Conservation (phyloP, 179 eudicot species). For the Beta macrorhiza region DNA sequence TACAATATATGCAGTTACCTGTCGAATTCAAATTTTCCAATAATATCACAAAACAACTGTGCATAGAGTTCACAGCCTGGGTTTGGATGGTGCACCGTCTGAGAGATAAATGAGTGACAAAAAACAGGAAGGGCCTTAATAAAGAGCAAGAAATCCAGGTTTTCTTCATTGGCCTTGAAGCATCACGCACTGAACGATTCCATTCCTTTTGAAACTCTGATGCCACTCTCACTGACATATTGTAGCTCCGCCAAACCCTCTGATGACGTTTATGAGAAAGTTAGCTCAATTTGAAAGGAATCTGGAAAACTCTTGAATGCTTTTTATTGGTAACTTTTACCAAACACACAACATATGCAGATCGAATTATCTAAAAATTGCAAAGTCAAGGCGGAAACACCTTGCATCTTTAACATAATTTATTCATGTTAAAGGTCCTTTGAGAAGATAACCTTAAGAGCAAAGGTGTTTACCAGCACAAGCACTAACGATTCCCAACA, state of each 20-base stretch:
- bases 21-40: slow-evolving; percentile 62
- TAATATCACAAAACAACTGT: slow-evolving; percentile 57
- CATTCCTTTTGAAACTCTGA: slow-evolving; percentile 64
- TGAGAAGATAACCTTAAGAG: too few species aligned
- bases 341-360: neutral
- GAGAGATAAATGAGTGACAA: slow-evolving; percentile 45
- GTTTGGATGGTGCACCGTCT: slow-evolving; percentile 40
- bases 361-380: neutral
- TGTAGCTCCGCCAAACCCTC: slow-evolving; percentile 87
- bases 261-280: slow-evolving; percentile 29
- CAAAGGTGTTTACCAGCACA: too few species aligned
- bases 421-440: too few species aligned
- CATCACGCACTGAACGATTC: slow-evolving; percentile 38
- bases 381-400: too few species aligned
- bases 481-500: too few species aligned
- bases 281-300: slow-evolving; percentile 3
- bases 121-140: slow-evolving; percentile 80
- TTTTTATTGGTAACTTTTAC: neutral
- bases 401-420: too few species aligned
- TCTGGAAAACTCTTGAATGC: neutral
- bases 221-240: slow-evolving; percentile 44
- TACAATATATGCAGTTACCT: slow-evolving; percentile 40
- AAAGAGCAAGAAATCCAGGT: slow-evolving; percentile 57
- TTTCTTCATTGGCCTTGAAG: slow-evolving; percentile 30
- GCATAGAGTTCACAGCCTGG: slow-evolving; percentile 55